Base-by-base conservation (phyloP, 768 basidiomycete species). In the Pulveroboletus sp. region DNA sequence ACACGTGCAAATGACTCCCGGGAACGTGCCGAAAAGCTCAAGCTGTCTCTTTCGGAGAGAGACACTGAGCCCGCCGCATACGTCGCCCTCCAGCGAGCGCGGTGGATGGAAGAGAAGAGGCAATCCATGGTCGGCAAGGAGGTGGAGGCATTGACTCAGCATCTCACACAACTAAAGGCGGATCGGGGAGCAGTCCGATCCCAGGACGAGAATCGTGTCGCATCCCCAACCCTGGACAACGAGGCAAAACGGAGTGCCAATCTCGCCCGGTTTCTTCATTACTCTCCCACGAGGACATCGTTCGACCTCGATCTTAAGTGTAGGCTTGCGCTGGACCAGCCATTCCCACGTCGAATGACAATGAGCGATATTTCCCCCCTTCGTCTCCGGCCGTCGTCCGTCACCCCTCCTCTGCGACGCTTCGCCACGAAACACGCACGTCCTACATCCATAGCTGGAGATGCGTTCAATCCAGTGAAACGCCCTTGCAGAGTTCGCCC, bases 21-120 rank as follows among this genome's bases (percentile, higher is more conserved):
- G 47, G 70, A 76, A 43, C 68, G 70, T 49, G 68, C 72, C 6
- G 68, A 65, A 38, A 71, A 68, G 47, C 65, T 80, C 29, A 72
- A 72, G 13, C 55, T 56, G 17, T 53, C 70, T 36, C 67, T 79
- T 16, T 56, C 63, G 1, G 68, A 74, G 43, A 67, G 73, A 43
- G 69, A 68, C 38, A 53, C 66, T 6, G 73, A 77, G 8, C 74
- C 74, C 1, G 58, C 51, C 6, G 54, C 55, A 16, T 76, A 71
- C 49, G 62, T 65, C 49, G 51, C 70, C 9, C 62, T 77, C 34
- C 73, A 78, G 50, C 71, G 69, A 1, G 71, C 78, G 42, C 72
- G 76, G 26, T 80, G 78, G 79, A 67, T 73, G 63, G 74, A 76
- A 51, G 80, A 82, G 55, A 71, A 71, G 52, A 67, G 73, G 48